Evolutionary conservation across 225 moss, liverwort and hornwort species (phyloP).

Genomic region (Polytrichum formosum): DNA sequence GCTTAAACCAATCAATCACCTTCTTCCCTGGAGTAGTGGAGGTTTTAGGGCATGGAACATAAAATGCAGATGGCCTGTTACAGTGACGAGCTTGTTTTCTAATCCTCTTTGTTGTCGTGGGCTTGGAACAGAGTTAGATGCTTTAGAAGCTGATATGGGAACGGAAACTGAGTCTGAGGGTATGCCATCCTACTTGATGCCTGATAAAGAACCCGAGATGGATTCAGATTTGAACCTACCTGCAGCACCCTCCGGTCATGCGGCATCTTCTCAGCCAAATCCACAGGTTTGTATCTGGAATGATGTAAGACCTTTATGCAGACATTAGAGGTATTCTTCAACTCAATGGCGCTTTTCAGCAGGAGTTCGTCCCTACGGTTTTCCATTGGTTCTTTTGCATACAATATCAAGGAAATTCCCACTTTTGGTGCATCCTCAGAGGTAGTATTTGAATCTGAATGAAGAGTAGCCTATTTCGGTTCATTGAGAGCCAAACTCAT

Average conservation of each 20-base stretch:
- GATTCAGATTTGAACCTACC: conserved; percentile 76
- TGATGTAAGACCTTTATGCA: background rate
- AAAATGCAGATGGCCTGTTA: no score
- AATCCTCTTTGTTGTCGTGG: conserved; percentile 15
- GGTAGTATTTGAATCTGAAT: background rate
- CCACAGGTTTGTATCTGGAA: conserved; percentile 45
- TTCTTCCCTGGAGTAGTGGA: no score
- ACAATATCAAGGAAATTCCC: no score
- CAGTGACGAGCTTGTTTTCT: background rate
- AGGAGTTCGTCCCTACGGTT: no score
- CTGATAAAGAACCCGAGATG: conserved; percentile 67
- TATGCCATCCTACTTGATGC: conserved; percentile 89
- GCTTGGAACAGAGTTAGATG: conserved; percentile 65
- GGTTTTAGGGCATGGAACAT: no score
- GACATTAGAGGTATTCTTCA: no score
- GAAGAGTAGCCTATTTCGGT: background rate
- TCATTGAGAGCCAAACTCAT: no score
- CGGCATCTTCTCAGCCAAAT: conserved; percentile 36
- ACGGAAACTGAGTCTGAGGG: conserved; percentile 74
- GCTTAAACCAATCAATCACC: no score
- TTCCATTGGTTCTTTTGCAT: no score
- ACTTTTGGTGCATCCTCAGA: background rate
- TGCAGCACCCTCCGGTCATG: conserved; percentile 74
- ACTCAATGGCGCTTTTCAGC: no score
- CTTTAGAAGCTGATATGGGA: conserved; percentile 95